phyloP scores from a whole-genome alignment of 2,329 filamentous ascomycete genomes.

The Microcyclosporella mali region DNA sequence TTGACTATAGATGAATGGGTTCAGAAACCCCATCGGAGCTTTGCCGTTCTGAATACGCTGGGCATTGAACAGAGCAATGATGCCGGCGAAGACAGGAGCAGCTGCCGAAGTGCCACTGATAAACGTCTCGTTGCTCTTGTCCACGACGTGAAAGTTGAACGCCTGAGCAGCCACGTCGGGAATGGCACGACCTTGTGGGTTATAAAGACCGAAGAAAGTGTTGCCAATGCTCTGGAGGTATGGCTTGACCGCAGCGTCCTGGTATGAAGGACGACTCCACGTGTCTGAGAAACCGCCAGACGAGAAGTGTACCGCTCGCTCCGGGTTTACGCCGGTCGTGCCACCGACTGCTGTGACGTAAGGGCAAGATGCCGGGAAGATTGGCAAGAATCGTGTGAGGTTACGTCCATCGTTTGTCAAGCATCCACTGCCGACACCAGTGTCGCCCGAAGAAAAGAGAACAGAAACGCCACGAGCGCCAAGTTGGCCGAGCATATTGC shows the following conservation, averaged over 20 bases:
- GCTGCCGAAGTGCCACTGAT: constrained; percentile 50
- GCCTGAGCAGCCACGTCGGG: constrained; percentile 49
- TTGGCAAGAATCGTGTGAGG: constrained; percentile 40
- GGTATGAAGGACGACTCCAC: constrained; percentile 39
- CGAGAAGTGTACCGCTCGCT: constrained; percentile 37
- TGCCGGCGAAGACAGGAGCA: constrained; percentile 51
- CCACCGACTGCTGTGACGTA: constrained; percentile 43
- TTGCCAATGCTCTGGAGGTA: constrained; percentile 38
- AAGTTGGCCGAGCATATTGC: constrained; percentile 58
- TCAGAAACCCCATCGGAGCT: constrained; percentile 51
- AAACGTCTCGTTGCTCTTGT: constrained; percentile 39
- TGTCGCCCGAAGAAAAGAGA: constrained; percentile 57
- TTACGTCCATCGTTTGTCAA: constrained; percentile 42
- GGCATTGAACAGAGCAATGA: constrained; percentile 52
- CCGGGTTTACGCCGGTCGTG: constrained; percentile 36
- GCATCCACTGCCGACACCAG: constrained; percentile 48
- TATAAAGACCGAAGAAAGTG: constrained; percentile 39
- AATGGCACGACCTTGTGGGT: constrained; percentile 38
- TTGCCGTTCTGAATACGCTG: constrained; percentile 39
- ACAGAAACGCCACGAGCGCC: constrained; percentile 62
- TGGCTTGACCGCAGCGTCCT: constrained; percentile 35
- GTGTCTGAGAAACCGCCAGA: constrained; percentile 41
- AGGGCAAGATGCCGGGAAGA: constrained; percentile 43
- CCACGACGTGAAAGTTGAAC: constrained; percentile 40
- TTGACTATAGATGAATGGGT: constrained; percentile 56